Evolutionary conservation across 2,329 filamentous ascomycete species (phyloP), one percentile per base, ranked within the genome.

Genomic region (Alternaria arborescens): DNA sequence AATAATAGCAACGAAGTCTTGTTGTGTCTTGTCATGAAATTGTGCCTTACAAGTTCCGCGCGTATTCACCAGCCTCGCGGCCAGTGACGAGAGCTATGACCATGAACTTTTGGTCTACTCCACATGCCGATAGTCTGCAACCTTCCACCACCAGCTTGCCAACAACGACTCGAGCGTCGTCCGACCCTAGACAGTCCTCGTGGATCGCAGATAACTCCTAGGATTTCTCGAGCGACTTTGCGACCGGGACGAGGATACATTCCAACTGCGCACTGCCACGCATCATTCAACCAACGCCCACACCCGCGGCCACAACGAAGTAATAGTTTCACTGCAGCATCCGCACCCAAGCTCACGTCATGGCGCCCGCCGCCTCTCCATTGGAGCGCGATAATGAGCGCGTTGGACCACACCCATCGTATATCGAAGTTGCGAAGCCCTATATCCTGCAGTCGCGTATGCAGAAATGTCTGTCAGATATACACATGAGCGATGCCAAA

Each of bases 361-460:
- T 78, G 77, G 74, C 75, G 56, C 72, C 75, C 32, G 65, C 73
- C 46, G 62, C 70, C 34, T 71, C 70, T 8, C 68, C 71, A 8
- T 63, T 66, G 5, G 68, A 71, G n/a, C 66, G 64, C 46, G 68
- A 66, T 28, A 58, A 55, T 47, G 72, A 69, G 12, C 71, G 71
- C 42, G 69, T 81, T 41, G 82, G 84, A 14, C 87, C 87, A 22
- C 86, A 89, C 71, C 87, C 87, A 1, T 88, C 86, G 20, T 88
- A 85, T 70, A 88, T 89, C 62, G 85, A 88, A 71, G 83, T 89
- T 57, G 86, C 87, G 57, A 86, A 87, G 68, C 92, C 92, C 58
- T 98, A 94, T 80, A 87, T 93, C 64, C 90, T 92, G 67, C 92
- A 97, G 76, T 89, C 92, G 70, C 88, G 88, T 69, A 87, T 98